phyloP scores from a whole-genome alignment of 2,329 filamentous ascomycete species.

The Sporothrix dimorphospora region DNA sequence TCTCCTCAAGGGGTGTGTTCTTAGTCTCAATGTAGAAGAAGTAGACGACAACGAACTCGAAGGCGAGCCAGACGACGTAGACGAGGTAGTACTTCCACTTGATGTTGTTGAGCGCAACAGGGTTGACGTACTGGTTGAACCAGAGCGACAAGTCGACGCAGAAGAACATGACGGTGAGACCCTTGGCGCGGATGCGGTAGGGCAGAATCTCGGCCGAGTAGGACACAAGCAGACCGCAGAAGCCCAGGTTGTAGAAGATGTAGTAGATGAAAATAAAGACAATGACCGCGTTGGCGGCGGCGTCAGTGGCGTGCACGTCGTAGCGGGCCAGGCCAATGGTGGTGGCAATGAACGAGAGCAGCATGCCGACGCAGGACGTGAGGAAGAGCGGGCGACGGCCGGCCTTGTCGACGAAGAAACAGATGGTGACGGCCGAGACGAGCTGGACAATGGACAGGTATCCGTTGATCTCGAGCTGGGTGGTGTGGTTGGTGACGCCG shows the following conservation, averaged over 20 bases:
- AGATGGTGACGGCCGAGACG: slow-evolving; percentile 35
- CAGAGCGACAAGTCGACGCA: slow-evolving; percentile 44
- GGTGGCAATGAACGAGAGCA: slow-evolving; percentile 35
- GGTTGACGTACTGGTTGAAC: slow-evolving; percentile 48
- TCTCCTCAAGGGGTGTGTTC: slow-evolving; percentile 33
- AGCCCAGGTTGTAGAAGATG: slow-evolving; percentile 38
- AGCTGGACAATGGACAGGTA: slow-evolving; percentile 36
- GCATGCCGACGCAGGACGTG: slow-evolving; percentile 36
- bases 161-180: slow-evolving; percentile 51
- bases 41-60: slow-evolving; percentile 62
- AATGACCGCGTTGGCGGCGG: slow-evolving; percentile 39
- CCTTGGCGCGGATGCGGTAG: slow-evolving; percentile 41
- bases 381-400: slow-evolving; percentile 38
- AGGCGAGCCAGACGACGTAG: slow-evolving; percentile 49
- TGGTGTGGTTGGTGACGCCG: slow-evolving; percentile 26
- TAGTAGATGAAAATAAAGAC: slow-evolving; percentile 39
- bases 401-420: slow-evolving; percentile 37
- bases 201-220: slow-evolving; percentile 39
- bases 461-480: slow-evolving; percentile 36
- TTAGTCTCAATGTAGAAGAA: slow-evolving; percentile 86
- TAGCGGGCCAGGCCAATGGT: slow-evolving; percentile 37
- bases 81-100: slow-evolving; percentile 50
- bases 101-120: slow-evolving; percentile 46
- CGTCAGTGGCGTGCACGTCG: slow-evolving; percentile 27
- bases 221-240: slow-evolving; percentile 37